Evolutionary conservation across 805 yeast species (phyloP).

Genomic region (Starmerella apicola): DNA sequence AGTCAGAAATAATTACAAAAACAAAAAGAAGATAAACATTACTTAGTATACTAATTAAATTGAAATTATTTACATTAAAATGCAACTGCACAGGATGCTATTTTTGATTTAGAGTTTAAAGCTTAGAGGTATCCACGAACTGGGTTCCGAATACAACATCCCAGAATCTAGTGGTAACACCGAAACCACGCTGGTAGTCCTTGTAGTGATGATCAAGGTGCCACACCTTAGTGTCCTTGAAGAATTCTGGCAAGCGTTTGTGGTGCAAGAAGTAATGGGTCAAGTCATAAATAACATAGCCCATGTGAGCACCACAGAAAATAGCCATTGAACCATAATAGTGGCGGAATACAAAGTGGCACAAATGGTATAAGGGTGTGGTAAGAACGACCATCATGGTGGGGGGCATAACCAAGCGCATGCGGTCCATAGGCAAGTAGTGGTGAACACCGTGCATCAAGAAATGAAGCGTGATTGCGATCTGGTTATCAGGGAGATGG

Average conservation of each 20-base stretch:
- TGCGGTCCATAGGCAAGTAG: constrained; percentile 90
- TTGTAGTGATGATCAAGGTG: constrained; percentile 97
- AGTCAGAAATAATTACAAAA: too few species aligned
- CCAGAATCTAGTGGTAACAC: constrained; percentile 92
- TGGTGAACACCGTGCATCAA: constrained; percentile 93
- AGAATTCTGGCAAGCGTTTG: constrained; percentile 58
- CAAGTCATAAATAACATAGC: constrained; percentile 82
- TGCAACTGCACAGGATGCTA: too few species aligned
- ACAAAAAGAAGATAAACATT: too few species aligned
- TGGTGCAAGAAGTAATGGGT: constrained; percentile 95
- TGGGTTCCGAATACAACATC: constrained; percentile 81
- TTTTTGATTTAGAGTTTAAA: constrained; percentile 4
- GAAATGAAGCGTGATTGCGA: constrained; percentile 74
- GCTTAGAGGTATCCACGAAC: constrained; percentile 27
- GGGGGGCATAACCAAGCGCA: constrained; percentile 94
- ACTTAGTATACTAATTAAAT: too few species aligned
- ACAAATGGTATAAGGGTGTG: constrained; percentile 68
- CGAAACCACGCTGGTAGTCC: constrained; percentile 92
- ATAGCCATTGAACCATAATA: constrained; percentile 78
- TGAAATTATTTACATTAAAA: too few species aligned
- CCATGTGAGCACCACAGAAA: constrained; percentile 91
- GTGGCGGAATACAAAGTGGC: constrained; percentile 59
- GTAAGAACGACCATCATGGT: constrained; percentile 60
- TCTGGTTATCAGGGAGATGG: constrained; percentile 66
- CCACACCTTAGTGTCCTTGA: constrained; percentile 71